Percentiles rank a stretch among this genome's conserved stretches.
These are phyloP conservation scores for Hansenula lynferdii DNA, from an alignment of 1,139 yeast genomes.

Conservation along the genomic window DNA sequence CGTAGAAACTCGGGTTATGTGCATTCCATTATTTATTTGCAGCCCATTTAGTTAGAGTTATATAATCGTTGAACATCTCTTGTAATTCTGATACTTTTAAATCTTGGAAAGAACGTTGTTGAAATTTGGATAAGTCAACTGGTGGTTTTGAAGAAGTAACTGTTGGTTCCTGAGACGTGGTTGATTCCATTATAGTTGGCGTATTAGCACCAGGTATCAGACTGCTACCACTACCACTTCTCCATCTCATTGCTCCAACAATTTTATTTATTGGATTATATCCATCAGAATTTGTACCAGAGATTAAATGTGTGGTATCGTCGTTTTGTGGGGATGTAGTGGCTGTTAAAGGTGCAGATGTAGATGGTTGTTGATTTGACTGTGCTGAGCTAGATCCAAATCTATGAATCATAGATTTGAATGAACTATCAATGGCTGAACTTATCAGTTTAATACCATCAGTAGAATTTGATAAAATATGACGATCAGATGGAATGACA, in stretches of 20 bases:
- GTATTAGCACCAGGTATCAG: slow-evolving; percentile 1
- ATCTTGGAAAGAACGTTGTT: slow-evolving; percentile 23
- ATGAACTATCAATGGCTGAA: slow-evolving; percentile 27
- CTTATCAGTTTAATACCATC: slow-evolving; percentile 26
- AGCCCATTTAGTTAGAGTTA: slow-evolving; percentile 2
- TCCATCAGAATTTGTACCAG: neutral
- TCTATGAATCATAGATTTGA: slow-evolving; percentile 26
- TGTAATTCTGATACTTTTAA: slow-evolving; percentile 25
- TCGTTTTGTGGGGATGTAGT: too few species aligned
- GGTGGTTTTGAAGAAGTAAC: neutral
- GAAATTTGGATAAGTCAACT: slow-evolving; percentile 16
- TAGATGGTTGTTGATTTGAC: neutral
- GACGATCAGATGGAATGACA: slow-evolving; percentile 1
- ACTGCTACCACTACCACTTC: slow-evolving; percentile 6
- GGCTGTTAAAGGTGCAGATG: neutral
- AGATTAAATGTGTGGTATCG: too few species aligned
- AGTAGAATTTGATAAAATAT: slow-evolving; percentile 1
- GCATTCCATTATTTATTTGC: neutral
- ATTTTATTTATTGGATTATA: slow-evolving; percentile 18
- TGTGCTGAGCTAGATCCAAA: slow-evolving; percentile 24
- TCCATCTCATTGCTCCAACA: slow-evolving; percentile 21
- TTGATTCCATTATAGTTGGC: slow-evolving; percentile 1
- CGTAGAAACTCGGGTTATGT: too few species aligned
- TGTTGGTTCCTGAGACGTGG: neutral
- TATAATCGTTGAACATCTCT: slow-evolving; percentile 27